Conservation (phyloP, 73 alveolate species). For the Paramecium bursaria region DNA sequence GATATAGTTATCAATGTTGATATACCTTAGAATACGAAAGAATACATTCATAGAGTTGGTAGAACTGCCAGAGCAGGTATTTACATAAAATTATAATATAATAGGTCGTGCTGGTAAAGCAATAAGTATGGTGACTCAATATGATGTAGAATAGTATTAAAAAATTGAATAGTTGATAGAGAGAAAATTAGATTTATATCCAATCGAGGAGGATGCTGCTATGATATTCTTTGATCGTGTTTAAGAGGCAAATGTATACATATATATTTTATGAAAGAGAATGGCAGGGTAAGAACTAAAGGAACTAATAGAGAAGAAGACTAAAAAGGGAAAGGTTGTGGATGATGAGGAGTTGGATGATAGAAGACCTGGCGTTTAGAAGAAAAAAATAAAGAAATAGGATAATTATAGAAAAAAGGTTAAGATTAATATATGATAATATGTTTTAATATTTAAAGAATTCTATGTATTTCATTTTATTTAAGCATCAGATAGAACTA, state of each 20-base stretch:
- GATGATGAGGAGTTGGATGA: slow-evolving; percentile 70
- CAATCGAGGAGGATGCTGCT: slow-evolving; percentile 84
- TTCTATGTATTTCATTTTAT: too few species aligned
- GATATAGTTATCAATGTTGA: slow-evolving; percentile 94
- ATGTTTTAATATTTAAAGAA: too few species aligned
- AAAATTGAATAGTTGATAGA: slow-evolving; percentile 88
- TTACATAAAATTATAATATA: too few species aligned
- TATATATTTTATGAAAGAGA: slow-evolving; percentile 5
- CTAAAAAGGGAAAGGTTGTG: slow-evolving; percentile 38
- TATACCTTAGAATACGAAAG: slow-evolving; percentile 94
- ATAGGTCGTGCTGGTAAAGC: slow-evolving; percentile 96
- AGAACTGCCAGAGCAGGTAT: slow-evolving; percentile 99
- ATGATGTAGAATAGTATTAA: slow-evolving; percentile 86
- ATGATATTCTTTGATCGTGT: slow-evolving; percentile 67
- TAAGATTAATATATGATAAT: too few species aligned
- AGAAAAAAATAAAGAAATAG: too few species aligned
- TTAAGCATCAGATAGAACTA: too few species aligned
- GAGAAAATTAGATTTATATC: slow-evolving; percentile 80
- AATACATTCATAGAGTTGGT: slow-evolving; percentile 97
- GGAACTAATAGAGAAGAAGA: slow-evolving; percentile 64
- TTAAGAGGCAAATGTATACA: slow-evolving; percentile 60
- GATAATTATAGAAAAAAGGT: too few species aligned
- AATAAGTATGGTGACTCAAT: slow-evolving; percentile 89
- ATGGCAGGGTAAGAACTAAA: slow-evolving; percentile 65
- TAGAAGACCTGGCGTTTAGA: too few species aligned